Evolutionary conservation across 2,329 filamentous ascomycete genomes (phyloP).

Genomic region (Sclerotinia subarctica): DNA sequence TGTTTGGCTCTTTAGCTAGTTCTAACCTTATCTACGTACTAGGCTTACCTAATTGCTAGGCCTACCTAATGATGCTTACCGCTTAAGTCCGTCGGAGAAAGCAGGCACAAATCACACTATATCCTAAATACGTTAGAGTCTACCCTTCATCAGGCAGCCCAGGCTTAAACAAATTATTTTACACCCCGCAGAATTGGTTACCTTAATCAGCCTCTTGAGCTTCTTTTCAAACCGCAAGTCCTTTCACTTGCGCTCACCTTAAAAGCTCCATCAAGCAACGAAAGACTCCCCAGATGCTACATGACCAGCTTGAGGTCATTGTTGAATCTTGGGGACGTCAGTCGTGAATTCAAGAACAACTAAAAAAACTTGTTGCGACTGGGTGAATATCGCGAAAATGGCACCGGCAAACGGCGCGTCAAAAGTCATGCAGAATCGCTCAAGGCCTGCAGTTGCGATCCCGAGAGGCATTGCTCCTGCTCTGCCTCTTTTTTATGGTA

Average conservation of each 20-base stretch:
- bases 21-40: no score
- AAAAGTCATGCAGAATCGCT: constrained; percentile 36
- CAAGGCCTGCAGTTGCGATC: constrained; percentile 30
- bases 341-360: constrained; percentile 24
- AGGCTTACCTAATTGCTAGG: neutral
- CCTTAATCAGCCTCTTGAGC: constrained; percentile 12
- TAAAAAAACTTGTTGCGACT: constrained; percentile 17
- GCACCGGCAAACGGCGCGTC: constrained; percentile 32
- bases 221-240: constrained; percentile 22
- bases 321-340: constrained; percentile 41
- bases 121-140: constrained; percentile 1
- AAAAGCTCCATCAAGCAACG: constrained; percentile 10
- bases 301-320: constrained; percentile 32
- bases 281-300: constrained; percentile 22
- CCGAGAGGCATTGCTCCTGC: constrained; percentile 36
- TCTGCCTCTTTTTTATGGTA: constrained; percentile 38
- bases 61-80: neutral
- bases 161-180: constrained; percentile 19
- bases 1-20: neutral
- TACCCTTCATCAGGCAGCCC: neutral
- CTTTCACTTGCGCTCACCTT: constrained; percentile 16
- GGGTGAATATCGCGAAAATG: constrained; percentile 29
- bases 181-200: constrained; percentile 17
- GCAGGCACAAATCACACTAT: neutral
- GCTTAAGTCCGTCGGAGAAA: constrained; percentile 18